These are phyloP conservation scores for Teunomyces pallodes DNA, from an alignment of 805 yeast genomes.

Conservation along the genomic window DNA sequence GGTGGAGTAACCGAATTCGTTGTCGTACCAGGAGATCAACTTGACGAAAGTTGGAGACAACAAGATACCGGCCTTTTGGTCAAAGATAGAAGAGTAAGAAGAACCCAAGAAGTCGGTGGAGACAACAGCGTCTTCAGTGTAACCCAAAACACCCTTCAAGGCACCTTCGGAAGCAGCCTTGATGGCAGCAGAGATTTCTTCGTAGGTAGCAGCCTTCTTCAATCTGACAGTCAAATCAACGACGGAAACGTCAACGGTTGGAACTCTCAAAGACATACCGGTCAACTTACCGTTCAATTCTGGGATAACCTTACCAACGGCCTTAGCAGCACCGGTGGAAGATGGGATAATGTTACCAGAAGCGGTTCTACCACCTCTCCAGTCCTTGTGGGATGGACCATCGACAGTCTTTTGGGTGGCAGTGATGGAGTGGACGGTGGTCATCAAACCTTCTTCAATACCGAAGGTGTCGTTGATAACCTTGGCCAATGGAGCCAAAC, in stretches of 20 bases:
- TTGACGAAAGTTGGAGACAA: slow-evolving; percentile 35
- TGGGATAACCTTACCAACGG: slow-evolving; percentile 37
- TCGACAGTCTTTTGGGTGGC: slow-evolving; percentile 38
- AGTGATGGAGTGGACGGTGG: slow-evolving; percentile 37
- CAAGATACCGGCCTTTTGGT: slow-evolving; percentile 35
- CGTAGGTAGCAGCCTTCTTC: slow-evolving; percentile 30
- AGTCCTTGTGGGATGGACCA: slow-evolving; percentile 38
- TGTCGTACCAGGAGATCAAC: slow-evolving; percentile 37
- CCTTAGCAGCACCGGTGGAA: slow-evolving; percentile 38
- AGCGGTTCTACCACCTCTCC: slow-evolving; percentile 41
- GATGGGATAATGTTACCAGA: slow-evolving; percentile 36
- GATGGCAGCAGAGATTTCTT: slow-evolving; percentile 30
- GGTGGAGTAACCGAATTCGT: slow-evolving; percentile 37
- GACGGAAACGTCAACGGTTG: slow-evolving; percentile 35
- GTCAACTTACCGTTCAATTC: slow-evolving; percentile 37
- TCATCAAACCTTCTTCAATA: slow-evolving; percentile 36
- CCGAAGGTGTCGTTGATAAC: slow-evolving; percentile 35
- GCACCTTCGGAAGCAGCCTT: slow-evolving; percentile 32
- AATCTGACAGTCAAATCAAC: slow-evolving; percentile 36
- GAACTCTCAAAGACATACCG: slow-evolving; percentile 37
- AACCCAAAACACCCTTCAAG: slow-evolving; percentile 34
- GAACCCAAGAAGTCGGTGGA: slow-evolving; percentile 33
- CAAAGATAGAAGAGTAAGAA: slow-evolving; percentile 29
- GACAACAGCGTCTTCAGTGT: slow-evolving; percentile 36
- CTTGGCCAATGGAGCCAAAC: slow-evolving; percentile 39